phyloP scores from a whole-genome alignment of 352 stramenopile genomes.

The Phytophthora fragariae region DNA sequence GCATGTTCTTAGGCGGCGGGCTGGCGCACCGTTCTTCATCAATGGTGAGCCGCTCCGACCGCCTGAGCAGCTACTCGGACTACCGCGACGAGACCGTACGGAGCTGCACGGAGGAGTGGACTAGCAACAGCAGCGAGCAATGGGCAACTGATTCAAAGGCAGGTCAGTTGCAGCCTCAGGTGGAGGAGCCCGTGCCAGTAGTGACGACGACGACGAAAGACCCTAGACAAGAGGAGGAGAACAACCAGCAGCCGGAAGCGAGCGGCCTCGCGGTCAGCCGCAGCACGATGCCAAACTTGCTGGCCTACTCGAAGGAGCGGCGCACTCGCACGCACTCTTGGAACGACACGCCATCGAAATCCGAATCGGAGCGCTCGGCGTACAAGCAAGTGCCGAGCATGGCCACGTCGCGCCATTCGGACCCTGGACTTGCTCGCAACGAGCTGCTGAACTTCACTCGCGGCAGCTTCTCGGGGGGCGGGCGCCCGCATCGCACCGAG shows the following conservation, averaged over 20 bases:
- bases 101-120: conserved; percentile 43
- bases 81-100: conserved; percentile 43
- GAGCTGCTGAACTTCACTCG: conserved; percentile 78
- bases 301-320: conserved; percentile 55
- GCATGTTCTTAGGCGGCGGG: conserved; percentile 28
- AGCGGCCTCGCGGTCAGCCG: conserved; percentile 50
- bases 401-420: conserved; percentile 67
- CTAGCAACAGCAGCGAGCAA: conserved; percentile 18
- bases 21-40: conserved; percentile 32
- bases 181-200: conserved; percentile 8
- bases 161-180: conserved; percentile 34
- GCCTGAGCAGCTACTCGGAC: conserved; percentile 45
- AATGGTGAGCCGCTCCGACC: conserved; percentile 44
- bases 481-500: conserved; percentile 52
- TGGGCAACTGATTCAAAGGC: conserved; percentile 37
- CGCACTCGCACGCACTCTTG: conserved; percentile 60
- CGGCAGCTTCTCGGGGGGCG: conserved; percentile 51
- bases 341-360: conserved; percentile 47
- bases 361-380: conserved; percentile 59
- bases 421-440: conserved; percentile 68
- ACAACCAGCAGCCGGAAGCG: conserved; percentile 32
- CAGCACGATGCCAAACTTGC: conserved; percentile 60
- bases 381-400: conserved; percentile 47
- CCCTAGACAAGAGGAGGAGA: conserved; percentile 7
- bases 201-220: neutral